A percentile compares a stretch with the other conserved stretches of the same genome.
Conservation (phyloP, 1,284 basidiomycete genomes). For the Wallemia mellicola region DNA sequence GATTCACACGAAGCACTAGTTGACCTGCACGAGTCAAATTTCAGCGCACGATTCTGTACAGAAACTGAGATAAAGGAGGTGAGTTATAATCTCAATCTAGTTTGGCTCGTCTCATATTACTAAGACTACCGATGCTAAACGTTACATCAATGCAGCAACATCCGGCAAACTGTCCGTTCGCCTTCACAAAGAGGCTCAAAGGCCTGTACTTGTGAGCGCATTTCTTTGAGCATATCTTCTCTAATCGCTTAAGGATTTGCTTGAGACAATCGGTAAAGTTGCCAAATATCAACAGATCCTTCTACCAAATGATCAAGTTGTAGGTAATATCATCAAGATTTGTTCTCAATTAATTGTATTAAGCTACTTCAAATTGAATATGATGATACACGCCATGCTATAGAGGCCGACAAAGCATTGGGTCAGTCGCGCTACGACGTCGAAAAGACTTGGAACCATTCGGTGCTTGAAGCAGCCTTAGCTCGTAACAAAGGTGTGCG, state of each 20-base stretch:
- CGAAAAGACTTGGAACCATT: background rate
- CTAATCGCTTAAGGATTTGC: background rate
- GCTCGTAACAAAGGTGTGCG: background rate
- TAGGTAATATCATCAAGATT: no score
- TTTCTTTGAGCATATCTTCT: background rate
- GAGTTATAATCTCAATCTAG: background rate
- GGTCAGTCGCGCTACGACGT: background rate
- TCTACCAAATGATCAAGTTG: background rate
- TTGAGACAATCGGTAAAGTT: background rate
- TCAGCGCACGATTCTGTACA: background rate
- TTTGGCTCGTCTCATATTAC: slow-evolving; percentile 1
- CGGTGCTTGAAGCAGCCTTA: background rate
- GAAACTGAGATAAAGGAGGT: background rate
- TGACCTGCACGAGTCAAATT: slow-evolving; percentile 11
- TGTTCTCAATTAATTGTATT: no score
- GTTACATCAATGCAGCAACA: background rate
- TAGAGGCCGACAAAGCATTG: background rate
- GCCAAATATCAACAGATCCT: background rate
- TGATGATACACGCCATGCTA: background rate
- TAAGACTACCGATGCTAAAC: background rate
- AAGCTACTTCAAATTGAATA: background rate
- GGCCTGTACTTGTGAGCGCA: background rate
- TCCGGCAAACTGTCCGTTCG: background rate
- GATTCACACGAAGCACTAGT: slow-evolving; percentile 23
- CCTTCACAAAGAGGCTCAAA: background rate